Base-by-base conservation (phyloP, 805 yeast species). In the Yarrowia deformans region DNA sequence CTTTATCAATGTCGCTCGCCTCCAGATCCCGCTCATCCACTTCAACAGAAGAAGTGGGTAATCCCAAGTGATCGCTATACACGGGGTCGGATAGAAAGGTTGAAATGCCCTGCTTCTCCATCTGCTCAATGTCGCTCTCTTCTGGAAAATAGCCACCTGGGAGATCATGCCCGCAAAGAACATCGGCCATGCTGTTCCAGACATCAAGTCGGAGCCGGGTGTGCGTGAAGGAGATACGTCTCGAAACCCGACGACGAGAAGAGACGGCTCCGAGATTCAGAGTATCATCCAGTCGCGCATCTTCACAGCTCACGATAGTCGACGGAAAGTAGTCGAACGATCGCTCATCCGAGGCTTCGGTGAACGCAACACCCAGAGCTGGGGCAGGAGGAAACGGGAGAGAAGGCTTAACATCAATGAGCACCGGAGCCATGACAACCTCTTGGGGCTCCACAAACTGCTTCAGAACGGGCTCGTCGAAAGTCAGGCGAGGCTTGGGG, bases 401-500 rank as follows among this genome's bases (percentile, higher is more conserved):
- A 1, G 61, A 48, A 2, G 39, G 48, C 8, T 16, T 13, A 14
- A 55, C 35, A 9, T 55, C 61, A 5, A 39, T 8, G 3, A 16
- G 48, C 8, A 2, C 9, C 7, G 61, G 23, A n/a, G 13, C 46
- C 19, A 8, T 23, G 45, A 39, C 10, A 19, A 8, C 19, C 18
- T 39, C 19, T 14, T 54, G 35, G 4, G 29, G 45, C 12, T 37
- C 12, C 29, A 50, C 37, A 7, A 7, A 10, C 37, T 16, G 23
- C 23, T n/a, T 34, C 12, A 35, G 14, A 23, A 12, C 9, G 32
- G 52, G 5, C 18, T 45, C 42, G 2, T 18, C 50, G 32, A 35
- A 32, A 13, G 66, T 58, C 40, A 58, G 6, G 4, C 66, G 50
- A 34, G 66, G 66, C 19, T 58, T 58, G 19, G 66, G 66, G 10